A percentile compares a stretch with the other conserved stretches of the same genome.
These are phyloP conservation scores for Sordariomycetes sp. DNA, from an alignment of 2,329 filamentous ascomycete species.

Conservation along the genomic window DNA sequence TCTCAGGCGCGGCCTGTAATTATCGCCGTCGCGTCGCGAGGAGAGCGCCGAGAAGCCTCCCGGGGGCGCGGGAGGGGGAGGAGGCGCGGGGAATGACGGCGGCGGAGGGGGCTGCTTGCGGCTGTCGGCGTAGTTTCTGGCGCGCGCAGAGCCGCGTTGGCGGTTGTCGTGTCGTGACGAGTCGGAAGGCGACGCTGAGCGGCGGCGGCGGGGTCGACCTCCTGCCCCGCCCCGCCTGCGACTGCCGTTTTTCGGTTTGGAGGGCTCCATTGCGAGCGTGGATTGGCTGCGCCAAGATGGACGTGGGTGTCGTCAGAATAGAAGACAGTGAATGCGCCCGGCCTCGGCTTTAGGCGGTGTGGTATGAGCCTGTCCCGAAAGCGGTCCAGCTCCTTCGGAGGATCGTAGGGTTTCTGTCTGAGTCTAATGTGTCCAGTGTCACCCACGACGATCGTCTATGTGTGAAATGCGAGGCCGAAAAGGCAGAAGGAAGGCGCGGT, in stretches of 20 bases:
- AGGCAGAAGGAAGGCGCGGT: neutral
- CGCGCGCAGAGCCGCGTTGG: neutral
- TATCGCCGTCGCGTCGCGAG: neutral
- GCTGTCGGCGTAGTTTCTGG: neutral
- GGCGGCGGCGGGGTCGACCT: neutral
- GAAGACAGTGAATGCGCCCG: neutral
- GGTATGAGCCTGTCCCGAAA: neutral
- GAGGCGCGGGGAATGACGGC: neutral
- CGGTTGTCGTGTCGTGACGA: neutral
- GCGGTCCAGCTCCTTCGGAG: neutral
- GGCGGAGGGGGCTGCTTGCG: neutral
- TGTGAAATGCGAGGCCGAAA: neutral
- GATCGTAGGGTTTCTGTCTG: neutral
- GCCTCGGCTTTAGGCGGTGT: neutral
- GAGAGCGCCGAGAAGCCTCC: neutral
- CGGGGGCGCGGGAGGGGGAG: neutral
- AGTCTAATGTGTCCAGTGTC: neutral
- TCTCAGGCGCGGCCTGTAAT: neutral
- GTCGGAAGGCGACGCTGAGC: constrained; percentile 2
- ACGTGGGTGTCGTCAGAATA: neutral
- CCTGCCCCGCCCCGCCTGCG: neutral
- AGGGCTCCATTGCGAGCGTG: neutral
- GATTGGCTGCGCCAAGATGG: neutral
- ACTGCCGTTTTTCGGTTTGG: neutral
- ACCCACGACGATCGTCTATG: neutral